Evolutionary conservation across 805 yeast genomes (phyloP).

Genomic region (Clavispora phyllophila): DNA sequence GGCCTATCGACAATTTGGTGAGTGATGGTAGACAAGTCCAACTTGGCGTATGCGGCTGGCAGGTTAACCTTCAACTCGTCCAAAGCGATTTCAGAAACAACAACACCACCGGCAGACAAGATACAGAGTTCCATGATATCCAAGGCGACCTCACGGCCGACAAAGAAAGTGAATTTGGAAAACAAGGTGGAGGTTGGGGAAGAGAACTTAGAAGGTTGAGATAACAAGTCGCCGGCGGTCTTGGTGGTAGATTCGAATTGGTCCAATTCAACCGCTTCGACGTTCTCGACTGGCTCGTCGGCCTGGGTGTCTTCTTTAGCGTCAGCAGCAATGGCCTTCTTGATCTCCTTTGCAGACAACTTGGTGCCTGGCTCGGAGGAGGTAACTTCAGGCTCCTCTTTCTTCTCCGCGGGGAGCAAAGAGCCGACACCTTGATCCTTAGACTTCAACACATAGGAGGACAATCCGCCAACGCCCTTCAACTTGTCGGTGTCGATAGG

Average conservation of each 20-base stretch:
- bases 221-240: conserved; percentile 62
- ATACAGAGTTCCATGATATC: conserved; percentile 87
- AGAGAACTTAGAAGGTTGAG: conserved; percentile 55
- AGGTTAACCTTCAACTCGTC: conserved; percentile 62
- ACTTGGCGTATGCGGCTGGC: conserved; percentile 38
- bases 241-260: conserved; percentile 61
- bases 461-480: conserved; percentile 86
- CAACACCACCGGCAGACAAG: conserved; percentile 78
- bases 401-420: conserved; percentile 30
- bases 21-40: conserved; percentile 68
- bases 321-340: conserved; percentile 51
- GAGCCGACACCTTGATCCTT: conserved; percentile 30
- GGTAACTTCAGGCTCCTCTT: conserved; percentile 3
- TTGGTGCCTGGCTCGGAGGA: conserved; percentile 20
- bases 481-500: conserved; percentile 64
- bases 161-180: conserved; percentile 69
- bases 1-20: conserved; percentile 97
- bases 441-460: conserved; percentile 71
- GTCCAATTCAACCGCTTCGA: conserved; percentile 46
- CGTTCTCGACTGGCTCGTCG: conserved; percentile 30
- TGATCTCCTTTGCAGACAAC: conserved; percentile 38
- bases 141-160: conserved; percentile 94
- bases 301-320: conserved; percentile 10
- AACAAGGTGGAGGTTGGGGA: conserved; percentile 65
- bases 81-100: conserved; percentile 80